These are phyloP conservation scores for Salix suchowensis DNA, from an alignment of 345 rosid genomes.

Conservation along the genomic window DNA sequence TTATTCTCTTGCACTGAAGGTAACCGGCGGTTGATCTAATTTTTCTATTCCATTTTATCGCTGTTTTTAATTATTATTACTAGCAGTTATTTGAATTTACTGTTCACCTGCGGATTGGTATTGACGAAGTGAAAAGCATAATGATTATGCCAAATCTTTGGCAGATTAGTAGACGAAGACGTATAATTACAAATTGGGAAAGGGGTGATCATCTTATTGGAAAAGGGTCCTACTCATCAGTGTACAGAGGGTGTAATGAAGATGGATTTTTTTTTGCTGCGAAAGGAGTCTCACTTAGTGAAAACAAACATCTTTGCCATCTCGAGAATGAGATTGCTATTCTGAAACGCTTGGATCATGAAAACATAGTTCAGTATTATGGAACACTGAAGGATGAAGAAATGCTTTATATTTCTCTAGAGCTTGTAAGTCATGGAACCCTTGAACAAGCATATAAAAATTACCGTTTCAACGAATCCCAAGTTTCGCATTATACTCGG, in stretches of 20 bases:
- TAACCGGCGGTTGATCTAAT: too few relatives aligned
- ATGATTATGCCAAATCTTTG: too few relatives aligned
- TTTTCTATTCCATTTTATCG: background rate
- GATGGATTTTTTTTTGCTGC: background rate
- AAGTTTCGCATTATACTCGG: conserved; percentile 23
- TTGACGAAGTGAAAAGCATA: too few relatives aligned
- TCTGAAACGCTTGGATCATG: background rate
- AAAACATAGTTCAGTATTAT: background rate
- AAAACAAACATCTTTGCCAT: rapidly evolving
- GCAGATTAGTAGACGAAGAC: too few relatives aligned
- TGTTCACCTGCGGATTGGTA: too few relatives aligned
- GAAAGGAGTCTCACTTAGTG: background rate
- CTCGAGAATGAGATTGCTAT: too few relatives aligned
- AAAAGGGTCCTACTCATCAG: background rate
- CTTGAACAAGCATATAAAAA: conserved; percentile 10
- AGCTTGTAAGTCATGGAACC: conserved; percentile 27
- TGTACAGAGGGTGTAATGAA: background rate
- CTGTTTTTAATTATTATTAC: too few relatives aligned
- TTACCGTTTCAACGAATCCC: conserved; percentile 16
- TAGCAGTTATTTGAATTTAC: too few relatives aligned
- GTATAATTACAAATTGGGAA: background rate
- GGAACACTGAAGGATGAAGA: too few relatives aligned
- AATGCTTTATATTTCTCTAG: conserved; percentile 25
- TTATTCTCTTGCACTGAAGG: too few relatives aligned
- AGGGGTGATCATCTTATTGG: background rate